phyloP scores from a whole-genome alignment of 768 basidiomycete genomes.

The Boletus bicolor region DNA sequence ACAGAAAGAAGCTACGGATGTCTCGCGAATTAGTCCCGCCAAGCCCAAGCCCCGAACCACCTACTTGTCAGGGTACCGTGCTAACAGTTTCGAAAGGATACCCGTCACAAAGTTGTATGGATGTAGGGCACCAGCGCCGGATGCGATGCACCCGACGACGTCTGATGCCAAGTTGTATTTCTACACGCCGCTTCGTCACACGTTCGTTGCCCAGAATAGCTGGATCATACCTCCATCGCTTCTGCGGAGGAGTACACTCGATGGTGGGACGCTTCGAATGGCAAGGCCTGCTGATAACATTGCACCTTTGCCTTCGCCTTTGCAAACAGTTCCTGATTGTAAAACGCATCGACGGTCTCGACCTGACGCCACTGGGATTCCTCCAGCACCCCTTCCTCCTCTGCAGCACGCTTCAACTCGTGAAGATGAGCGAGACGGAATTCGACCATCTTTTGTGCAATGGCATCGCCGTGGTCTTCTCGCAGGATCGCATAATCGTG shows the following conservation, averaged over 20 bases:
- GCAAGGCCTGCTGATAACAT: conserved; percentile 47
- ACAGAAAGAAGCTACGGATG: conserved; percentile 50
- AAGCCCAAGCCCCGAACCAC: conserved; percentile 11
- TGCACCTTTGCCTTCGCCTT: conserved; percentile 42
- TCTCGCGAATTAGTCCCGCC: not conserved
- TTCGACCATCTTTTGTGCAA: conserved; percentile 52
- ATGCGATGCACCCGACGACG: conserved; percentile 49
- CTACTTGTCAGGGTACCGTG: conserved; percentile 45
- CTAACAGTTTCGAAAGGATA: conserved; percentile 51
- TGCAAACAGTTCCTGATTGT: conserved; percentile 39
- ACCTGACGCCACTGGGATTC: conserved; percentile 57
- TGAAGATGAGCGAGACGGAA: conserved; percentile 60
- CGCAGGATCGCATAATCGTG: conserved; percentile 53
- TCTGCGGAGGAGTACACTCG: conserved; percentile 32
- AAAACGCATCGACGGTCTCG: conserved; percentile 57
- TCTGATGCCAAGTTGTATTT: conserved; percentile 44
- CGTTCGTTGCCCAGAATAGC: not conserved
- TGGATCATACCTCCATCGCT: conserved; percentile 30
- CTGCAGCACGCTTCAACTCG: conserved; percentile 46
- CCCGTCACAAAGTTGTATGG: conserved; percentile 70
- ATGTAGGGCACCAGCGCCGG: conserved; percentile 59
- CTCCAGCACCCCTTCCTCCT: conserved; percentile 50
- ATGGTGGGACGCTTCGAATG: conserved; percentile 41
- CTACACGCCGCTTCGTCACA: conserved; percentile 30
- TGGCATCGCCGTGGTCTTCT: conserved; percentile 40